phyloP scores from a whole-genome alignment of 73 alveolate genomes.

The Halteria grandinella region DNA sequence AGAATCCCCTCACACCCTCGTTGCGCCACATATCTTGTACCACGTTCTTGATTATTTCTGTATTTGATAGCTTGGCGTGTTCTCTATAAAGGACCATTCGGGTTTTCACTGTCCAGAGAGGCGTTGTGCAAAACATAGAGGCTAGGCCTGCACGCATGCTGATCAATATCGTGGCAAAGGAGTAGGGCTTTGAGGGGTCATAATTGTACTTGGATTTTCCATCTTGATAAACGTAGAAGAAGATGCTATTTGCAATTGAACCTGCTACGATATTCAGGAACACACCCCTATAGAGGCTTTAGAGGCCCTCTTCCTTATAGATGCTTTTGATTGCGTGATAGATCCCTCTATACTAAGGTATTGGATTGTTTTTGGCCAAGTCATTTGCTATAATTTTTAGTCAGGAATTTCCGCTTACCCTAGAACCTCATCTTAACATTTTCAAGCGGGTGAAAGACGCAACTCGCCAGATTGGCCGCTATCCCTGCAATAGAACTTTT shows the following conservation, averaged over 20 bases:
- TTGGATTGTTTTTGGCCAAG: constrained; percentile 58
- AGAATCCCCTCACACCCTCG: constrained; percentile 62
- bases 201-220: constrained; percentile 42
- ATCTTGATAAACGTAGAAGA: constrained; percentile 49
- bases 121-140: constrained; percentile 49
- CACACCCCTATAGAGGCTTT: constrained; percentile 61
- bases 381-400: constrained; percentile 15
- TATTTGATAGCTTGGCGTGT: neutral
- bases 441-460: constrained; percentile 64
- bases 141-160: constrained; percentile 57
- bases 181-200: constrained; percentile 25
- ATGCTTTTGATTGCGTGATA: constrained; percentile 41
- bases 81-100: constrained; percentile 48
- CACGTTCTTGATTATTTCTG: neutral
- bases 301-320: constrained; percentile 56
- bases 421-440: constrained; percentile 57
- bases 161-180: constrained; percentile 23
- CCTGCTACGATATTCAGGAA: constrained; percentile 50
- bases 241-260: constrained; percentile 44
- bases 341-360: constrained; percentile 61
- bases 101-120: constrained; percentile 68
- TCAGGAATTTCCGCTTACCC: constrained; percentile 3
- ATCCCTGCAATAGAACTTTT: constrained; percentile 56
- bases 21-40: constrained; percentile 33
- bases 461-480: constrained; percentile 28